Conservation (phyloP, 768 basidiomycete species). For the Erythrobasidium yunnanense region DNA sequence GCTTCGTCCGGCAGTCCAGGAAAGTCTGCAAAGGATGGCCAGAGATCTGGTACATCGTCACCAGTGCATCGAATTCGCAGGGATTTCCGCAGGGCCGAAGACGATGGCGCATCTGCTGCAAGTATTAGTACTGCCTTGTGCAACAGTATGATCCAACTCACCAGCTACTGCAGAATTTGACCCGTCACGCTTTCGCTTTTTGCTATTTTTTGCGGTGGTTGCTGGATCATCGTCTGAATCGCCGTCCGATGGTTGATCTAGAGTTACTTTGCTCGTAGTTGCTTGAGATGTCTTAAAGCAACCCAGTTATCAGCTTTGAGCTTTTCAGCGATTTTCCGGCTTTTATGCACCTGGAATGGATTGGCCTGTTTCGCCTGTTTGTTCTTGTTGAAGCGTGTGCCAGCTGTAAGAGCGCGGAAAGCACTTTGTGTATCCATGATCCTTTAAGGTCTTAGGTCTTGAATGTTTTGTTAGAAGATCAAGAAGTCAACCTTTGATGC, state of each 20-base stretch:
- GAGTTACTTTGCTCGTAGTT: too few species aligned
- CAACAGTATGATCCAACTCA: neutral
- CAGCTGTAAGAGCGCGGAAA: slow-evolving; percentile 3
- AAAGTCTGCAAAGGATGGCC: slow-evolving; percentile 51
- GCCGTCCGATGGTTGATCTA: too few species aligned
- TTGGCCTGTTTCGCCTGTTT: neutral
- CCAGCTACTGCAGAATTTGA: too few species aligned
- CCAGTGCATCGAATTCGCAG: slow-evolving; percentile 68
- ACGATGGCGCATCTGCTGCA: neutral
- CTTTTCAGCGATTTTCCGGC: too few species aligned
- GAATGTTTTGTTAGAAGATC: neutral
- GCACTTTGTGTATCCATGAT: slow-evolving; percentile 10
- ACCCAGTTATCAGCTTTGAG: too few species aligned
- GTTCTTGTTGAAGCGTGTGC: slow-evolving; percentile 26
- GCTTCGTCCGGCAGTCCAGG: neutral
- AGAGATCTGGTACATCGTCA: slow-evolving; percentile 52
- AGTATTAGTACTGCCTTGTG: neutral
- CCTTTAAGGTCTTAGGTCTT: neutral
- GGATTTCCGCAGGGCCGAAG: slow-evolving; percentile 37
- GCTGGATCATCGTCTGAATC: too few species aligned
- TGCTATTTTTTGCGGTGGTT: too few species aligned
- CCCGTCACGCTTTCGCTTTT: too few species aligned
- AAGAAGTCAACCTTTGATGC: neutral
- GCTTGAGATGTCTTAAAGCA: too few species aligned
- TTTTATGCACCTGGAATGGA: too few species aligned